phyloP scores from a whole-genome alignment of 2,329 filamentous ascomycete genomes.

The Diplodia corticola region DNA sequence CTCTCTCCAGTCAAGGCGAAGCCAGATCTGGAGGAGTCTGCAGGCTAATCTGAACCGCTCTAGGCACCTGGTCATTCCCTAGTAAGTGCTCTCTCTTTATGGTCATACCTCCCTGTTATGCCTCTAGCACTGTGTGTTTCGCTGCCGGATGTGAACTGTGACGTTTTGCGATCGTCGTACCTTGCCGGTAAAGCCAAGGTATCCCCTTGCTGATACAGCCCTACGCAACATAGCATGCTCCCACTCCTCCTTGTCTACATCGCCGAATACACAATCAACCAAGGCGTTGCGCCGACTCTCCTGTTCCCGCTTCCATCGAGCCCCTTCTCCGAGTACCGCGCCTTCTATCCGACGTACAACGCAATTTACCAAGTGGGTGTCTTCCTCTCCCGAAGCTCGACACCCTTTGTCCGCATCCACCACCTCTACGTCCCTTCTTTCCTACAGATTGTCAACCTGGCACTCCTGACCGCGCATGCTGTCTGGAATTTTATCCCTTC shows the following conservation, averaged over 20 bases:
- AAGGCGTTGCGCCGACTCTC: conserved; percentile 85
- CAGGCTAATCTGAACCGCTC: conserved; percentile 63
- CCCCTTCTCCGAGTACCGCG: conserved; percentile 78
- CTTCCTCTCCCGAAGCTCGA: conserved; percentile 89
- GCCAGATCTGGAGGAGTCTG: conserved; percentile 37
- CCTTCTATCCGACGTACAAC: conserved; percentile 92
- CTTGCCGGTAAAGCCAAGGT: neutral
- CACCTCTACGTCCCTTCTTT: conserved; percentile 78
- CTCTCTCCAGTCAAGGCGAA: conserved; percentile 26
- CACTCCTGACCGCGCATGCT: conserved; percentile 72
- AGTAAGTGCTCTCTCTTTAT: conserved; percentile 46
- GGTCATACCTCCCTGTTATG: neutral
- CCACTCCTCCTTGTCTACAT: conserved; percentile 91
- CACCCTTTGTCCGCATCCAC: conserved; percentile 80
- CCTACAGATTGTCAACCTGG: conserved; percentile 78
- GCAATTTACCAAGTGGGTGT: conserved; percentile 95
- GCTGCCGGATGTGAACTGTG: neutral
- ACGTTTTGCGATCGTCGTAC: neutral
- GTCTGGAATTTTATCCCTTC: conserved; percentile 78
- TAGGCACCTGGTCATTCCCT: conserved; percentile 68
- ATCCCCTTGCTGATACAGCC: neutral
- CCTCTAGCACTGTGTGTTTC: conserved; percentile 17
- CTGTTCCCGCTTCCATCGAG: conserved; percentile 76
- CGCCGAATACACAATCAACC: conserved; percentile 96
- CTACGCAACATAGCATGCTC: conserved; percentile 64